Evolutionary conservation across 768 basidiomycete genomes (phyloP), one percentile per base, ranked within the genome.

Genomic region (Russula griseocarnosa): DNA sequence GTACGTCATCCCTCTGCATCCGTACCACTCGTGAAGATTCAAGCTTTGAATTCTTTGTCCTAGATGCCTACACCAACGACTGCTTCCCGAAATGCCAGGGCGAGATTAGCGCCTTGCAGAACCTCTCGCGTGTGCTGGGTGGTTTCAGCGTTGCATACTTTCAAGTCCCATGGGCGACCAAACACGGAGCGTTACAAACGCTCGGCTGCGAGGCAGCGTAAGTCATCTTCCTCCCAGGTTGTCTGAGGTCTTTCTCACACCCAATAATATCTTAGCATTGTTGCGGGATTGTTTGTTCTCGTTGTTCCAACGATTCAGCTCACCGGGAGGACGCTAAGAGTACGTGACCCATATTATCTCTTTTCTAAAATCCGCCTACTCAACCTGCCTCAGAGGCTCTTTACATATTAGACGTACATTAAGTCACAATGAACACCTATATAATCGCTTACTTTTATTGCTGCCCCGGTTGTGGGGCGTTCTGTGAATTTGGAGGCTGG

Each of bases 101-200:
- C 28, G 86, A 88, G 73, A 80, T 86, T 38, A 83, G 83, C 62
- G 82, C 83, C 0, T 73, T 87, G 28, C 73, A 86, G 66, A 87
- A 86, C 69, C 73, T 86, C 26, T 13, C 79, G 20, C 78, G 86
- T 54, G 77, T 75, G 1, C 74, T 86, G n/a, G 84, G 84, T 40
- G 84, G 85, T 3, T 87, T 87, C 70, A 79, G 79, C 54, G 85
- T 87, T n/a, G 83, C 86, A 1, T 86, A 83, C 72, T 87, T 83
- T 72, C 85, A 87, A 70, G 79, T 86, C 3, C 82, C 82, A 6
- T 86, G 86, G 86, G 84, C 85, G 5, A 70, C 73, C 32, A 83
- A 80, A 66, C 71, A 83, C 62, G 86, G 86, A 18, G 83, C 85
- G 5, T 71, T 86, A 32, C 83, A 86, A 64, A 82, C 83, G 8